Conservation (phyloP, 2,329 filamentous ascomycete species). For the Curvularia lunata region DNA sequence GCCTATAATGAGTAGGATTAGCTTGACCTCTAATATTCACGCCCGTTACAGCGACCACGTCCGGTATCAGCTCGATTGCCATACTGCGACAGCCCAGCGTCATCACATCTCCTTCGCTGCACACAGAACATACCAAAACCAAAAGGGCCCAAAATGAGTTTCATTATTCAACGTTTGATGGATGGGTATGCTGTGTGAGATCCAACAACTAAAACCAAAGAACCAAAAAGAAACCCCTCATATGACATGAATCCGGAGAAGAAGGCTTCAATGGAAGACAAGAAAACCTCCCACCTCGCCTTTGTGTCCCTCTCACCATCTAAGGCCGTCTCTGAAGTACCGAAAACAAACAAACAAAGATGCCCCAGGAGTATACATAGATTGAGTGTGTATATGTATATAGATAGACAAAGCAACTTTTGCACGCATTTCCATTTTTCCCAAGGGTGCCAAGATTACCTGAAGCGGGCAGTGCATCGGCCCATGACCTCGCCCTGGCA, state of each 20-base stretch:
- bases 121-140: not conserved
- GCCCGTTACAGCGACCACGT: no score
- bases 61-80: no score
- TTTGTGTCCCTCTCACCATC: not conserved
- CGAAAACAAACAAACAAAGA: not conserved
- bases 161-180: not conserved
- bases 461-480: constrained; percentile 88
- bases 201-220: not conserved
- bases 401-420: constrained; percentile 5
- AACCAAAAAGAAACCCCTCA: not conserved
- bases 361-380: not conserved
- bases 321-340: not conserved
- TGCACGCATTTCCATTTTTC: not conserved
- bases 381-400: not conserved
- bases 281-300: not conserved
- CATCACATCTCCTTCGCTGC: no score
- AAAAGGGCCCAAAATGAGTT: not conserved
- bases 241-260: not conserved
- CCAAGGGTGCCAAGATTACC: constrained; percentile 50
- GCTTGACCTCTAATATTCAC: no score
- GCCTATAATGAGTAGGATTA: no score
- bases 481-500: constrained; percentile 99
- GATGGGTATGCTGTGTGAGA: not conserved
- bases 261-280: not conserved
- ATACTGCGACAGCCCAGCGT: no score